A percentile compares a stretch with the other conserved stretches of the same genome.
Conservation (phyloP, 1,284 basidiomycete genomes). For the Bondarzewia mesenterica region DNA sequence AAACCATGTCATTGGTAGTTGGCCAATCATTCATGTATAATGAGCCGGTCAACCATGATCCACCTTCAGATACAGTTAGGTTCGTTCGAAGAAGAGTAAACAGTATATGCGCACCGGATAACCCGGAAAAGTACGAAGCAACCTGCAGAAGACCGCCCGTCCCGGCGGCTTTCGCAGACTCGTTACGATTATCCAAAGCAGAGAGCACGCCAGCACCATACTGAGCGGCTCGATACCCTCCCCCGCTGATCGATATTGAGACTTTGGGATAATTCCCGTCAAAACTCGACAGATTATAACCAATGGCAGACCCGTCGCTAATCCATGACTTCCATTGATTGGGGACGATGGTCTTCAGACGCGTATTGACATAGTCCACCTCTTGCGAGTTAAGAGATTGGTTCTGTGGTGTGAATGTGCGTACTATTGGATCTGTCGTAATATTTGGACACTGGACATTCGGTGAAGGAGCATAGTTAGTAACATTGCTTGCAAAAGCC, state of each 20-base stretch:
- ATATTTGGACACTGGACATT: slow-evolving; percentile 44
- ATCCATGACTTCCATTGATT: slow-evolving; percentile 53
- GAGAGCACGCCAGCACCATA: slow-evolving; percentile 51
- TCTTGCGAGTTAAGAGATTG: slow-evolving; percentile 46
- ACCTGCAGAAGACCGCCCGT: slow-evolving; percentile 64
- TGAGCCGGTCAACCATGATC: slow-evolving; percentile 58
- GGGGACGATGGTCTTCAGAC: slow-evolving; percentile 33
- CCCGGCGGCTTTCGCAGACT: slow-evolving; percentile 41
- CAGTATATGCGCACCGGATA: slow-evolving; percentile 40
- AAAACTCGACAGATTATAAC: slow-evolving; percentile 41
- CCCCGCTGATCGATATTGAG: slow-evolving; percentile 52
- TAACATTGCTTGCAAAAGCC: slow-evolving; percentile 18
- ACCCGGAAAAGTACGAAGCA: slow-evolving; percentile 48
- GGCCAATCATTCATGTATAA: slow-evolving; percentile 54
- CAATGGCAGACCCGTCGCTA: slow-evolving; percentile 40
- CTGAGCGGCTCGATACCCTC: slow-evolving; percentile 50
- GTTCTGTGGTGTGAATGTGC: slow-evolving; percentile 40
- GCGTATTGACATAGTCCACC: slow-evolving; percentile 33
- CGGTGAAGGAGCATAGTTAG: slow-evolving; percentile 42
- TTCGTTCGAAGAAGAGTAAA: neutral
- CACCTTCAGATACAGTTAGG: slow-evolving; percentile 31
- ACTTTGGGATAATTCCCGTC: slow-evolving; percentile 36
- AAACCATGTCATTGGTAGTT: slow-evolving; percentile 40
- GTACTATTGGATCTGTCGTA: slow-evolving; percentile 37
- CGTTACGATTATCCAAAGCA: slow-evolving; percentile 53